Base-by-base conservation (phyloP, 2,329 filamentous ascomycete genomes). In the Trichothecium roseum region DNA sequence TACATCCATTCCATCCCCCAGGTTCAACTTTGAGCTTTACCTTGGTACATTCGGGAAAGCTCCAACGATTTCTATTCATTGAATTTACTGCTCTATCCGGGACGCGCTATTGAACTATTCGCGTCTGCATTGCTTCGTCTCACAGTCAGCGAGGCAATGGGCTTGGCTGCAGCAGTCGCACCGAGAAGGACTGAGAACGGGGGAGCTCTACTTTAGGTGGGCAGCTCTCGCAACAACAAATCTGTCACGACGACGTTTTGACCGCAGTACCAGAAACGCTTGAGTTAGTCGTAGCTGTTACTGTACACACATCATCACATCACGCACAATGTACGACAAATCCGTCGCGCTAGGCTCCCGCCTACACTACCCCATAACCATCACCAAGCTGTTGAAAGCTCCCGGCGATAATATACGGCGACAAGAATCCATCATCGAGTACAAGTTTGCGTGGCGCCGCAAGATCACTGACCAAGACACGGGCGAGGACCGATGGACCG, bases 361-460 rank as follows among this genome's bases (percentile, higher is more conserved):
- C 60, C 75, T 95, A 47, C 83, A 82, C 60, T 98, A 96, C 61
- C 91, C 91, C 50, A 88, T 96, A 60, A 94, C 82, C 47, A 81
- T 98, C 60, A 87, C 80, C 49, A 82, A 85, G 58, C 71, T 96
- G 41, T 73, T 89, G 46, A 87, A 86, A 59, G 64, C 69, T 45
- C 73, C 75, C 15, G 82, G 84, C 57, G 85, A 94, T 49, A 54
- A 72, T 42, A 74, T 98, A 51, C 71, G 76, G 50, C 82, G 82
- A 57, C 68, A 85, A 52, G 82, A 87, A 50, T 72, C 78, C 37
- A 70, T 96, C 37, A 79, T 98, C 55, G 77, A 84, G 56, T 98
- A 95, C 69, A 79, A 78, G 42, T 98, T 88, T 63, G 78, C 78
- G 50, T 88, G 81, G 59, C 79, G 68, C 52, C 81, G 86, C 59